A percentile compares a stretch with the other conserved stretches of the same genome.
Evolutionary conservation across 352 stramenopile genomes (phyloP).

Genomic region (Pythium aphanidermatum): DNA sequence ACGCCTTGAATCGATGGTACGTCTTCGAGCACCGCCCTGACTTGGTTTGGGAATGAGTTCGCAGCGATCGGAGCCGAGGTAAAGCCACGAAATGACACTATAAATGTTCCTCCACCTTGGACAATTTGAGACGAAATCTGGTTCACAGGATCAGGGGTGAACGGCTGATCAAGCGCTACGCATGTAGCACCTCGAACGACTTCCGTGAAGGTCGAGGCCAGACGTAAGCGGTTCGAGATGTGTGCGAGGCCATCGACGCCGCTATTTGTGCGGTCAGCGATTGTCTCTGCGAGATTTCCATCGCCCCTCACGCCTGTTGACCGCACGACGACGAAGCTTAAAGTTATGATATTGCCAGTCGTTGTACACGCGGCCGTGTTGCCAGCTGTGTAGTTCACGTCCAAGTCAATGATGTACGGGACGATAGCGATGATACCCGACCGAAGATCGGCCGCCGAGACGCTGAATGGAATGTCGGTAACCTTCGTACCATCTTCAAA

Average conservation of each 20-base stretch:
- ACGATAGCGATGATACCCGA: slow-evolving; percentile 36
- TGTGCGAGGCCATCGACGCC: slow-evolving; percentile 42
- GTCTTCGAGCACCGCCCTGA: slow-evolving; percentile 33
- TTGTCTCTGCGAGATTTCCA: slow-evolving; percentile 42
- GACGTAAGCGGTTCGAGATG: slow-evolving; percentile 56
- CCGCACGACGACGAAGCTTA: slow-evolving; percentile 58
- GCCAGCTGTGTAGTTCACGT: slow-evolving; percentile 34
- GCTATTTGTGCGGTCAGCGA: slow-evolving; percentile 47
- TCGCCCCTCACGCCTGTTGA: slow-evolving; percentile 32
- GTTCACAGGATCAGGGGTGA: slow-evolving; percentile 21
- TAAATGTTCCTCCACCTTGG: slow-evolving; percentile 47
- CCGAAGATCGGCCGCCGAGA: slow-evolving; percentile 33
- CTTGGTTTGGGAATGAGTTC: slow-evolving; percentile 18
- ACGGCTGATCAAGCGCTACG: slow-evolving; percentile 47
- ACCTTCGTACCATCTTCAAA: slow-evolving; percentile 54
- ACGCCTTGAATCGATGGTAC: slow-evolving; percentile 53
- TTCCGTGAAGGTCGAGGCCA: slow-evolving; percentile 49
- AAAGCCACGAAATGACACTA: slow-evolving; percentile 48
- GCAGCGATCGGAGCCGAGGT: slow-evolving; percentile 62
- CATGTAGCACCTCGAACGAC: slow-evolving; percentile 40
- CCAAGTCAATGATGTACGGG: slow-evolving; percentile 54
- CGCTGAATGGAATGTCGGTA: slow-evolving; percentile 34
- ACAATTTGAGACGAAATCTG: slow-evolving; percentile 42
- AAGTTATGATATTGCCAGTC: slow-evolving; percentile 44
- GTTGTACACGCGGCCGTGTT: slow-evolving; percentile 37